Evolutionary conservation across 305 asterid species (phyloP).

Genomic region (Fraxinus sp.): DNA sequence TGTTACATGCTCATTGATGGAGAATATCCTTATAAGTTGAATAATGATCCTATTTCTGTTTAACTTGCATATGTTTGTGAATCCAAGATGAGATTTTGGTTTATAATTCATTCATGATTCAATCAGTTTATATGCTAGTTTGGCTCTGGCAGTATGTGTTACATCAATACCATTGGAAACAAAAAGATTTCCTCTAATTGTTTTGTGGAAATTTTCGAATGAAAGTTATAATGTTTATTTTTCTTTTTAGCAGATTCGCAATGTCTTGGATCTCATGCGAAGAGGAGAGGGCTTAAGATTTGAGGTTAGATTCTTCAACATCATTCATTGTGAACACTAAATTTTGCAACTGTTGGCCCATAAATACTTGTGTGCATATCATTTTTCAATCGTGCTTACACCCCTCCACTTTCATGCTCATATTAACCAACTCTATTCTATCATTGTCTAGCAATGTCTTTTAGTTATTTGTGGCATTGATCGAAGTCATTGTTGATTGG

Average conservation of each 20-base stretch:
- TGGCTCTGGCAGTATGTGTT: slow-evolving; percentile 1
- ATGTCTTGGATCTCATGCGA: slow-evolving; percentile 81
- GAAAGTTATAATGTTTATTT: slow-evolving; percentile 8
- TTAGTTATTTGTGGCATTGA: background rate
- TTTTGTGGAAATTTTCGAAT: background rate
- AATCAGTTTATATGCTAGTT: slow-evolving; percentile 6
- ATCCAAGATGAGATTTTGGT: background rate
- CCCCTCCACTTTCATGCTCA: slow-evolving; percentile 34
- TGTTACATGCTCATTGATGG: background rate
- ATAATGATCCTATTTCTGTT: background rate
- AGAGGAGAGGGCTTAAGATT: slow-evolving; percentile 71
- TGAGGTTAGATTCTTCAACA: slow-evolving; percentile 50
- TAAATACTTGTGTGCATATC: background rate
- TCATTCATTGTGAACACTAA: background rate
- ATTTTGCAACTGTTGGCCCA: background rate
- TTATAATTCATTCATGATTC: background rate
- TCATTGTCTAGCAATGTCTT: background rate
- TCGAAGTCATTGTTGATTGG: background rate
- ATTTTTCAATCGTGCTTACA: background rate
- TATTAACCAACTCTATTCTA: background rate
- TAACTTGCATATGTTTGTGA: background rate
- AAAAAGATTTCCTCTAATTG: slow-evolving; percentile 2
- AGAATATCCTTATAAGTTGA: background rate
- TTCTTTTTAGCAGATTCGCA: slow-evolving; percentile 64
- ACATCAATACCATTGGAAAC: background rate